Percentiles rank a stretch among this genome's conserved stretches.
Conservation (phyloP, 2,329 filamentous ascomycete species). For the Chaetomium sp. region DNA sequence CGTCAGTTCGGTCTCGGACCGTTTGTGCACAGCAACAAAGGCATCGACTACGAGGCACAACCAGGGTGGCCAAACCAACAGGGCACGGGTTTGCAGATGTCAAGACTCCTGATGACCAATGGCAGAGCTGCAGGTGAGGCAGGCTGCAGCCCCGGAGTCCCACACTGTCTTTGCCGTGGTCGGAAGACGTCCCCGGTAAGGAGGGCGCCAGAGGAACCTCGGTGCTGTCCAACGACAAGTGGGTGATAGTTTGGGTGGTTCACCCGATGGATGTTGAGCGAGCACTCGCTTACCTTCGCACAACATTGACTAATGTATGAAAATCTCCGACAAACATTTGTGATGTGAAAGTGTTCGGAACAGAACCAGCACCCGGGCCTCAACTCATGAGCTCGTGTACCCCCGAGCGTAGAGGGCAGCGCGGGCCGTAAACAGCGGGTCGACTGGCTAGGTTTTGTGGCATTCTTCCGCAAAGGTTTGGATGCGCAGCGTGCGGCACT, state of each 20-base stretch:
- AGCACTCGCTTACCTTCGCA: neutral
- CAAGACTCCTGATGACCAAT: slow-evolving; percentile 4
- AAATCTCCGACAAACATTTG: slow-evolving; percentile 15
- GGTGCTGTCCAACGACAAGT: slow-evolving; percentile 5
- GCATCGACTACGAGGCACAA: slow-evolving; percentile 10
- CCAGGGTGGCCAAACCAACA: neutral
- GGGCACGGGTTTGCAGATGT: neutral
- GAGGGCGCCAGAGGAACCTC: neutral
- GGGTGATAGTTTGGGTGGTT: neutral
- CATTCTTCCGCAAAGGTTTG: neutral
- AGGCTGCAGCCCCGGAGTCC: neutral
- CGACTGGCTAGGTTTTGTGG: neutral
- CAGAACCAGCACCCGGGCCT: neutral
- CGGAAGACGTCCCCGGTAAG: slow-evolving; percentile 3
- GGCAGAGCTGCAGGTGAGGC: neutral
- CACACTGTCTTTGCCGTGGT: neutral
- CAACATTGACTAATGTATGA: slow-evolving; percentile 8
- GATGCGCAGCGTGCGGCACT: neutral
- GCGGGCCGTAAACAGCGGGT: neutral
- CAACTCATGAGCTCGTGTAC: neutral
- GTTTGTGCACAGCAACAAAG: neutral
- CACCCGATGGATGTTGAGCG: neutral
- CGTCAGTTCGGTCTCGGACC: neutral
- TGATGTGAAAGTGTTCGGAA: neutral
- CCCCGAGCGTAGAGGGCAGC: neutral